Conservation (phyloP, 139 green algal genomes). For the Coelastrella sp. region DNA sequence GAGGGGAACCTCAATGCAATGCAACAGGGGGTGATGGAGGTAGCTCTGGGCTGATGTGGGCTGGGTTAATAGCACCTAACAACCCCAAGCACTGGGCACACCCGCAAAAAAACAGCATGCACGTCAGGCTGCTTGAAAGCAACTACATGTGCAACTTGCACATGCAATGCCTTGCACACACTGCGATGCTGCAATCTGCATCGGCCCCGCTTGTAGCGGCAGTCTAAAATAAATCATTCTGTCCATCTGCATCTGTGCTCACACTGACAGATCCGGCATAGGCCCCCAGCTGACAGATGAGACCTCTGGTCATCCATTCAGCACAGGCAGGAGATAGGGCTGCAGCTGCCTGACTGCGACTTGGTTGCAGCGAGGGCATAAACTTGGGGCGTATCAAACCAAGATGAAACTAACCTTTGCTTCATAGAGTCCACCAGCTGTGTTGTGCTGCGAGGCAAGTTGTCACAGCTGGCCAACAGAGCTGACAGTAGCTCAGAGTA, state of each 20-base stretch:
- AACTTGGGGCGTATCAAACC: no score
- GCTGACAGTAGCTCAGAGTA: slow-evolving; percentile 68
- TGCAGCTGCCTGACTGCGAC: no score
- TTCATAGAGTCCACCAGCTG: slow-evolving; percentile 49
- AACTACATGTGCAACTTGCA: no score
- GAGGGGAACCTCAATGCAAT: not conserved
- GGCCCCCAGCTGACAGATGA: no score
- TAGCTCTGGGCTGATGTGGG: slow-evolving; percentile 60
- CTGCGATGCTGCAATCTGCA: no score
- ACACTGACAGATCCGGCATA: not conserved
- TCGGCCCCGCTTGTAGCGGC: no score
- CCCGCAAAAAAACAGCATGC: slow-evolving; percentile 45
- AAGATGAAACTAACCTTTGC: slow-evolving; percentile 42
- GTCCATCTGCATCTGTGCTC: not conserved
- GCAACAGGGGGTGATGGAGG: not conserved
- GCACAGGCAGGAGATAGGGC: no score
- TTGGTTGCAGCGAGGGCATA: no score
- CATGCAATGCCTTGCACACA: no score
- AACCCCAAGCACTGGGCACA: slow-evolving; percentile 86
- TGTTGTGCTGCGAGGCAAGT: slow-evolving; percentile 49
- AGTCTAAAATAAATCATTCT: not conserved
- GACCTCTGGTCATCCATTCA: no score
- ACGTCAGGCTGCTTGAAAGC: not conserved
- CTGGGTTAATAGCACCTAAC: slow-evolving; percentile 87
- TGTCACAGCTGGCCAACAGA: slow-evolving; percentile 83